Base-by-base conservation (phyloP, 768 basidiomycete genomes). In the Collybiopsis confluens region DNA sequence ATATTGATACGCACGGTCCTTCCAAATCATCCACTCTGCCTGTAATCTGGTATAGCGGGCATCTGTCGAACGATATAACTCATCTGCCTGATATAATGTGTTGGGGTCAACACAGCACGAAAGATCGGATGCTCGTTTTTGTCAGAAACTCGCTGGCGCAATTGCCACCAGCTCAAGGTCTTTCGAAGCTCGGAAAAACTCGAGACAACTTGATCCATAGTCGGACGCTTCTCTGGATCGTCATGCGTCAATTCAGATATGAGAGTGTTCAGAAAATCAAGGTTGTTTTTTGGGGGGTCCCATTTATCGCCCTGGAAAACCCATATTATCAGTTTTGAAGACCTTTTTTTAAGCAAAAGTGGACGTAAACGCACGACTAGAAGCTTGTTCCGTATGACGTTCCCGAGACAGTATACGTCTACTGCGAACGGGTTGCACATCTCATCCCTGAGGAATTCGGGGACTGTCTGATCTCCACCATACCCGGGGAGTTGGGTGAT, bases 401-500 rank as follows among this genome's bases (percentile, higher is more conserved):
- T 77, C 0, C 76, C 76, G 0, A 78, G 55, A 30, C 70, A 70
- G 54, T 75, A 79, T 3, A 79, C 61, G 28, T 79, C 78, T 0
- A 70, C 70, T 0, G 69, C 61, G 41, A 78, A 80, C 0, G 75
- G 73, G 53, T 79, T 58, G 9, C 65, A 60, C 0, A 62, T 65
- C 0, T 54, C 28, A 0, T 54, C 28, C 6, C 51, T 59, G 11
- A 59, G 21, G 43, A 68, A 70, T 43, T 77, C 76, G 1, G 77
- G 76, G 0, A 68, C 70, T 1, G 70, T 61, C 48, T 68, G 68
- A 59, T 82, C 78, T 1, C 70, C 76, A 0, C 76, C 78, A 9
- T 58, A 57, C 1, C 74, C 62, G 0, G 70, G 65, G 4, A 56
- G 70, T 0, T 55, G 57, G 0, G 71, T 69, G 0, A 59, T 46